Evolutionary conservation across 225 moss, liverwort and hornwort species (phyloP).

Genomic region (Rhytidiadelphus loreus): DNA sequence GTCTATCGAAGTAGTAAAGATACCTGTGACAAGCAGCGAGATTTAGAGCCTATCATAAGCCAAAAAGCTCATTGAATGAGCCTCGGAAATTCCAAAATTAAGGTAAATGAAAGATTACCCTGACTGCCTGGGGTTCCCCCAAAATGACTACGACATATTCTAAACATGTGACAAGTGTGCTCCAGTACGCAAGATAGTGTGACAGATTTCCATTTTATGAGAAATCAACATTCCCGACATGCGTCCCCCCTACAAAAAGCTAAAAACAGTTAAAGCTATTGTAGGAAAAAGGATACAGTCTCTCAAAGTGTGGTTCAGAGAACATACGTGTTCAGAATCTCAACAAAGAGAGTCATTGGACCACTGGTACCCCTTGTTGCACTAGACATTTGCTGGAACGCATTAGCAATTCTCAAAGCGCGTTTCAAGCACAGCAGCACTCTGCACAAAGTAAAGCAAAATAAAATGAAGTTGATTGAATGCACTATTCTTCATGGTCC

Average conservation of each 20-base stretch:
- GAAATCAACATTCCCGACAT: not conserved
- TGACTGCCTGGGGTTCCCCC: not conserved
- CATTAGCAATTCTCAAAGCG: constrained; percentile 89
- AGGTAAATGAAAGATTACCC: not conserved
- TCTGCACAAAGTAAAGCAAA: constrained; percentile 21
- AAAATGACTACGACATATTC: not conserved
- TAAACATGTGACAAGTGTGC: too few species aligned
- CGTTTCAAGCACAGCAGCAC: constrained; percentile 91
- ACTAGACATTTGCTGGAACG: constrained; percentile 92
- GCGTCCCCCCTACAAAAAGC: too few species aligned
- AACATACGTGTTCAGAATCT: constrained; percentile 87
- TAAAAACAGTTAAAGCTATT: not conserved
- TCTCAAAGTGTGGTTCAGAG: not conserved
- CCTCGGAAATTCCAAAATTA: not conserved
- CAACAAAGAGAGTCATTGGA: constrained; percentile 86
- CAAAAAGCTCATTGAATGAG: not conserved
- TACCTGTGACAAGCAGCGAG: constrained; percentile 35
- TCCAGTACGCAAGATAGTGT: not conserved
- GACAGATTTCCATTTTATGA: not conserved
- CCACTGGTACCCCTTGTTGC: constrained; percentile 81
- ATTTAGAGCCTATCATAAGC: not conserved
- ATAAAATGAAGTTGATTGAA: not conserved
- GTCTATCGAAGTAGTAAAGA: constrained; percentile 87
- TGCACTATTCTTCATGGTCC: not conserved
- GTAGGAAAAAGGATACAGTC: not conserved